These are phyloP conservation scores for Mycosarcoma mackinlayi DNA, from an alignment of 1,284 basidiomycete genomes.

Conservation along the genomic window DNA sequence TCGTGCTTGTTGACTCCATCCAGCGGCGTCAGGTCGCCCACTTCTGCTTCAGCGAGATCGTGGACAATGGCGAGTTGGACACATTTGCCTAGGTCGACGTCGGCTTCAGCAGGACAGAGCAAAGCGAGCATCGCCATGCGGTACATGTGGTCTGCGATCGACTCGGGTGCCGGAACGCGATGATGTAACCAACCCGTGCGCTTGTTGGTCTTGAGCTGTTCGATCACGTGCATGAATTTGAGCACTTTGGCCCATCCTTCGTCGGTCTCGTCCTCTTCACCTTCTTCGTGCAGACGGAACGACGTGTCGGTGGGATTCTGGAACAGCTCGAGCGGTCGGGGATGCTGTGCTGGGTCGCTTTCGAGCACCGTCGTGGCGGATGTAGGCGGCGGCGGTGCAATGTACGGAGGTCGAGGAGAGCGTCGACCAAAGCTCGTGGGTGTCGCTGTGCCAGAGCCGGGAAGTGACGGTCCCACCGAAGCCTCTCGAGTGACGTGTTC, in stretches of 20 bases:
- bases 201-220: constrained; percentile 64
- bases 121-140: constrained; percentile 92
- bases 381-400: constrained; percentile 60
- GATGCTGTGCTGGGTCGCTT: constrained; percentile 44
- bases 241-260: constrained; percentile 51
- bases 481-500: constrained; percentile 21
- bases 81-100: constrained; percentile 76
- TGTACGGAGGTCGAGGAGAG: constrained; percentile 57
- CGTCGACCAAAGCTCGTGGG: constrained; percentile 46
- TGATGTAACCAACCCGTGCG: constrained; percentile 67
- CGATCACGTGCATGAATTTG: constrained; percentile 63
- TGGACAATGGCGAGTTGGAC: constrained; percentile 91
- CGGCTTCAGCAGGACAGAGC: constrained; percentile 75
- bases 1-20: constrained; percentile 85
- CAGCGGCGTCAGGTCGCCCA: constrained; percentile 91
- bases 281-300: constrained; percentile 44
- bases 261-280: constrained; percentile 48
- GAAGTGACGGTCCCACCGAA: constrained; percentile 23
- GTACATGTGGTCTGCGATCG: constrained; percentile 96
- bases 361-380: constrained; percentile 44
- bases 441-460: constrained; percentile 37
- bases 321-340: constrained; percentile 49
- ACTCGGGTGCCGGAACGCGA: constrained; percentile 69
- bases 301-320: constrained; percentile 22
- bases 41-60: constrained; percentile 95